phyloP scores from a whole-genome alignment of 306 rosid genomes.

The Begonia loranthoides region DNA sequence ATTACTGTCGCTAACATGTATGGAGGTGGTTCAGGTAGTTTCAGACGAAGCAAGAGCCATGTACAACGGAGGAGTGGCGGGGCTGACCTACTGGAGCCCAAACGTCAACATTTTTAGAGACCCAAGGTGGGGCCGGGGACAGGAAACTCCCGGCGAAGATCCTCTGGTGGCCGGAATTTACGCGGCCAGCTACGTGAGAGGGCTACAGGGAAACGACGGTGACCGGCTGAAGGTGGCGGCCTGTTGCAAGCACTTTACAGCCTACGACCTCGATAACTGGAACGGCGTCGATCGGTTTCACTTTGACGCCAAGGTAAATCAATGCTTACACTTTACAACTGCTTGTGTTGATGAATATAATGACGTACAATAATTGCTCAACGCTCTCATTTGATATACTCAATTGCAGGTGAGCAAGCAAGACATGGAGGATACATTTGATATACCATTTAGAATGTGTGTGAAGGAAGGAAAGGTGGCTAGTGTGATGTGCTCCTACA shows the following conservation, averaged over 20 bases:
- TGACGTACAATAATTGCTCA: too few relatives aligned
- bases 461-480: constrained; percentile 84
- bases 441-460: constrained; percentile 84
- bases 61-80: constrained; percentile 76
- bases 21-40: constrained; percentile 35
- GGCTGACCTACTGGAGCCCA: constrained; percentile 91
- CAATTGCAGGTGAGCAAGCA: constrained; percentile 79
- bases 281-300: constrained; percentile 83
- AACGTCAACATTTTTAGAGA: constrained; percentile 75
- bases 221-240: constrained; percentile 79
- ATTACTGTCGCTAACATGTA: neutral
- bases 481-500: constrained; percentile 89
- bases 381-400: too few relatives aligned
- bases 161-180: constrained; percentile 62
- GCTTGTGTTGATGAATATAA: too few relatives aligned
- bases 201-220: constrained; percentile 62
- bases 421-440: constrained; percentile 77
- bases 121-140: constrained; percentile 50
- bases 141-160: constrained; percentile 85
- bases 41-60: constrained; percentile 95
- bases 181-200: constrained; percentile 61
- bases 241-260: constrained; percentile 63
- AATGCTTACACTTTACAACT: neutral
- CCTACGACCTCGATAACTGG: constrained; percentile 42
- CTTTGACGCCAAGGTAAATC: constrained; percentile 63